Base-by-base conservation (phyloP, 768 basidiomycete species). In the Piloderma croceum region DNA sequence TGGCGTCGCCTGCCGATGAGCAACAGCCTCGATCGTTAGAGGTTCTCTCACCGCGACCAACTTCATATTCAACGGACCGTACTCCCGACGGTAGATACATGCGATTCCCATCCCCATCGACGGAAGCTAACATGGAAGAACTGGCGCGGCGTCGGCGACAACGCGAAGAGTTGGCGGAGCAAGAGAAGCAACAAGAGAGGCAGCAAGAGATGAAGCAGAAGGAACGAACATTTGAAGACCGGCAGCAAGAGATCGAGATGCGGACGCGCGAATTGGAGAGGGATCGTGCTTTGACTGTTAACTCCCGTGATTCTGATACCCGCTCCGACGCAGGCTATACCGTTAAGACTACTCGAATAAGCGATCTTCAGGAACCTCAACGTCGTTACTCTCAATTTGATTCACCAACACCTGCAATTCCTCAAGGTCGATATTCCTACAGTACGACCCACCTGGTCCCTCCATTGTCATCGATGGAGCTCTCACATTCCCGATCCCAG, bases 211-310 rank as follows among this genome's bases (percentile, higher is more conserved):
- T 74, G 18, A 67, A 69, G 39, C 73, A 78, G 43, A 78, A 73
- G 45, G 79, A 82, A 43, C 64, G 67, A 33, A 67, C 70, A 25
- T 60, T 82, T 12, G 63, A 61, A 17, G 66, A 75, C 38, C 65
- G 73, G 24, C 79, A 82, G 51, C 68, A 64, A 9, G 77, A 80
- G 19, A 63, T 83, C 35, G 63, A 74, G 39, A 59, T 71, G 48
- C 70, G 71, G 7, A 59, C 73, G 7, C 70, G 70, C 18, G 77
- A 83, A 48, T 54, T 84, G 17, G 80, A 83, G 41, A 62, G 63
- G 36, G 79, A 84, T 38, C 70, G 75, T 10, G 62, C 68, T 9
- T 11, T 59, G 34, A 45, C 74, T 31, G 48, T 60, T 38, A 68
- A 61, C 31, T 52, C 67, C 15, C 68, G 66, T 10, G 59, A 59